Base-by-base conservation (phyloP, 495 filamentous ascomycete genomes). In the Talaromyces liani region DNA sequence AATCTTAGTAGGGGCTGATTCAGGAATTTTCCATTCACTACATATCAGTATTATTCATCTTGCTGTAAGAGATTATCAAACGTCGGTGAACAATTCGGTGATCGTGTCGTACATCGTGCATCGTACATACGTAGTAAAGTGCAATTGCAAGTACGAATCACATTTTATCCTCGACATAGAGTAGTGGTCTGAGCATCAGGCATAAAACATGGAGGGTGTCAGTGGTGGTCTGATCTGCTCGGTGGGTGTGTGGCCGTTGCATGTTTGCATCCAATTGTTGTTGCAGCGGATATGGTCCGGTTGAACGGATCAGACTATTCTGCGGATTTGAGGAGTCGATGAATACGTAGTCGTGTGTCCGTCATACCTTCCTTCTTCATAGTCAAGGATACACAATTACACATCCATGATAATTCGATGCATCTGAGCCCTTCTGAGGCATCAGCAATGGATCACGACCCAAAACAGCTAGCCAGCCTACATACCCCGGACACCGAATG, bases 181-280 rank as follows among this genome's bases (percentile, higher is more conserved):
- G 22, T 55, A 22, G 51, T 55, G 51, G 51, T 55, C 51, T 55
- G 22, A 55, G 51, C 51, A 14, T n/a, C 24, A 2, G 7, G 18
- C 45, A 49, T 20, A 49, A 49, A 55, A 55, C 22, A 55, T 55
- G 51, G 51, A 55, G 51, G 51, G 51, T 55, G 45, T 20, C 45
- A 55, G 49, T 55, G 51, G 49, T 53, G 49, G n/a, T 20, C n/a
- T 55, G 51, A 14, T 29, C 14, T 55, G 33, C 10, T 9, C 3
- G 45, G n/a, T 49, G 45, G 16, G 16, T 47, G 41, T 12, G 39
- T 47, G n/a, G 34, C 4, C 34, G 34, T 41, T 41, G 36, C 36
- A 41, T 49, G 18, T 49, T 49, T 20, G 45, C 45, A 49, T 49
- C 45, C 45, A 49, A 49, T 49, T 20, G 18, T 49, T 3, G n/a